Conservation (phyloP, 441 rosid species). For the Pelargonium cotyledonis region DNA sequence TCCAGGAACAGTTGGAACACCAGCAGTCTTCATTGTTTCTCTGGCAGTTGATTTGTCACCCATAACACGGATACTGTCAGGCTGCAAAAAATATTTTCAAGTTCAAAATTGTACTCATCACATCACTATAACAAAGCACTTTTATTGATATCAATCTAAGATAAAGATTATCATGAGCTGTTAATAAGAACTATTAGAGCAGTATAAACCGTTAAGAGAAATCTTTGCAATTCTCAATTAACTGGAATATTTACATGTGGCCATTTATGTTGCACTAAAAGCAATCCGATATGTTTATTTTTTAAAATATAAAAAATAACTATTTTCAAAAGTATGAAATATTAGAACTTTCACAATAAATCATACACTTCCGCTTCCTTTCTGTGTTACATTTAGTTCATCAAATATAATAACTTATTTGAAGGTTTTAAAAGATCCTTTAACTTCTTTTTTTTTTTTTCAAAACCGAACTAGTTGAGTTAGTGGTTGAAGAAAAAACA, state of each 20-base stretch:
- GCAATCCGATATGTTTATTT: not conserved
- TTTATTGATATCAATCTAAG: not conserved
- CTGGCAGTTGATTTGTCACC: slow-evolving; percentile 97
- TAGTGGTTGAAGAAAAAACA: too few relatives aligned
- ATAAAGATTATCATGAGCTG: not conserved
- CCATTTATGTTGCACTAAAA: not conserved
- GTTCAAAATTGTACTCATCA: not conserved
- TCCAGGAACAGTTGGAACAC: slow-evolving; percentile 98
- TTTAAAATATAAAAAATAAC: not conserved
- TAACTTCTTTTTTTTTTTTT: too few relatives aligned
- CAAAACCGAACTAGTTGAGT: too few relatives aligned
- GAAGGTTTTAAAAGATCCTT: too few relatives aligned
- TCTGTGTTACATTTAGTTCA: too few relatives aligned
- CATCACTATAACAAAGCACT: not conserved
- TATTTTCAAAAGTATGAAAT: too few relatives aligned
- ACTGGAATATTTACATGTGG: not conserved
- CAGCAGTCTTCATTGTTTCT: slow-evolving; percentile 96
- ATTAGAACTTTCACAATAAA: not conserved
- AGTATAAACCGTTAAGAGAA: not conserved
- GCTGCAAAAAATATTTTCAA: slow-evolving; percentile 40
- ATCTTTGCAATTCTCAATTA: not conserved
- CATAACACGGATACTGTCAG: slow-evolving; percentile 93
- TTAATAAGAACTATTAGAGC: not conserved
- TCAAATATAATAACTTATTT: too few relatives aligned
- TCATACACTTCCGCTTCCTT: too few relatives aligned